Base-by-base conservation (phyloP, 2,329 filamentous ascomycete genomes). In the Ceratocystis eucalypticola region DNA sequence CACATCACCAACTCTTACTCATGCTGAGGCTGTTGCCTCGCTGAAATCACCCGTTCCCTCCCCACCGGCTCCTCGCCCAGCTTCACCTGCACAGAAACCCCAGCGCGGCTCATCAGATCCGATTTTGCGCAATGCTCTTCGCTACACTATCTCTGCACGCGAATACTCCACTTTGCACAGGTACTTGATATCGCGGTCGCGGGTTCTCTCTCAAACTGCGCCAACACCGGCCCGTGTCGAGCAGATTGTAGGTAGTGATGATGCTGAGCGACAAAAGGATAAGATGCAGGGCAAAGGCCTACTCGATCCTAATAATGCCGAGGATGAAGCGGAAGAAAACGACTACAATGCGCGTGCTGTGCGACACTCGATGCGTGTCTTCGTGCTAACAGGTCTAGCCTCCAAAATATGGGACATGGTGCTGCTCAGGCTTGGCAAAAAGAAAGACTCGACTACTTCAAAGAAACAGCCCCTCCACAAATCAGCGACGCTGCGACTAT, bases 161-260 rank as follows among this genome's bases (percentile, higher is more conserved):
- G 92, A 96, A 75, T 96, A 96, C 76, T 87, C 89, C 70, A 79
- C 87, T 0, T 82, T 96, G 20, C 91, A 96, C 75, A 87, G 88
- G 72, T 91, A 92, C 73, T 82, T 96, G 65, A 81, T 94, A 63
- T 91, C 89, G 68, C 85, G 87, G 61, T 87, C 89, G 57, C 80
- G 80, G 64, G 74, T 82, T 5, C 75, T 88, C 45, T 80, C 80
- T 65, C 78, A 79, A 69, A 78, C 80, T 33, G 79, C 81, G 5
- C 84, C 84, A 0, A 80, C 78, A 17, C 82, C 84, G 12, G 79
- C 78, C 57, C 77, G 79, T 45, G 82, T 87, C 48, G 80, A 77
- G 30, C 76, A 76, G 71, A 73, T 70, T 17, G 72, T 70, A 20
- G 66, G 64, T 10, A 67, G 37, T 15, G 66, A 64, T 30, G 25